These are phyloP conservation scores for Tylopilus felleus DNA, from an alignment of 768 basidiomycete genomes.

Conservation along the genomic window DNA sequence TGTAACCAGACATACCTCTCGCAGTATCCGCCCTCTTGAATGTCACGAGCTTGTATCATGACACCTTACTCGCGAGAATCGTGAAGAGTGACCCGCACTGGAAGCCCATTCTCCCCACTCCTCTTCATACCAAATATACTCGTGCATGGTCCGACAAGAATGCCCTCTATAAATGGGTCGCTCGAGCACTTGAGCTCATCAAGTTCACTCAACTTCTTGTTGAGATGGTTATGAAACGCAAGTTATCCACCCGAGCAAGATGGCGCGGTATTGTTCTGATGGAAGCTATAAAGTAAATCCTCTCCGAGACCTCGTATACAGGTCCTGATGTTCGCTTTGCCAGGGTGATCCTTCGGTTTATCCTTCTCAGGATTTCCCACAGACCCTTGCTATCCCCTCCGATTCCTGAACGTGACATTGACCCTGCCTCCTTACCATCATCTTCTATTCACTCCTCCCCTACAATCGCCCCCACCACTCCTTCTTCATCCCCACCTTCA, in stretches of 20 bases:
- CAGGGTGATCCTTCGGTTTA: slow-evolving; percentile 73
- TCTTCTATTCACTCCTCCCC: slow-evolving; percentile 55
- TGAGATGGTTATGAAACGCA: slow-evolving; percentile 84
- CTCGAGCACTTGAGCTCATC: slow-evolving; percentile 70
- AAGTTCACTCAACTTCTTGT: slow-evolving; percentile 80
- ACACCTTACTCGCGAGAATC: slow-evolving; percentile 77
- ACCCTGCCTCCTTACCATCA: slow-evolving; percentile 63
- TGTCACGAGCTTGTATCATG: slow-evolving; percentile 90
- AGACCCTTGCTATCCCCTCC: slow-evolving; percentile 74
- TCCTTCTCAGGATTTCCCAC: slow-evolving; percentile 70
- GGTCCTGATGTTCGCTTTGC: slow-evolving; percentile 12
- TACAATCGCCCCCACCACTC: slow-evolving; percentile 57
- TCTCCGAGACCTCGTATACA: background rate
- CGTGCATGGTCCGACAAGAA: slow-evolving; percentile 78
- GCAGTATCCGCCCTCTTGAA: slow-evolving; percentile 87
- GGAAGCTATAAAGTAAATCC: slow-evolving; percentile 79
- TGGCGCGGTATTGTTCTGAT: slow-evolving; percentile 78
- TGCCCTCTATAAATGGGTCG: slow-evolving; percentile 71
- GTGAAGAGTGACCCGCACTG: slow-evolving; percentile 63
- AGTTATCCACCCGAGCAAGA: slow-evolving; percentile 55
- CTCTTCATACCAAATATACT: slow-evolving; percentile 86
- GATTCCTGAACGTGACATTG: slow-evolving; percentile 85
- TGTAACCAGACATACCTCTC: slow-evolving; percentile 13
- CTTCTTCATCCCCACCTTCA: slow-evolving; percentile 50
- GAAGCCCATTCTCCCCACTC: slow-evolving; percentile 70